Base-by-base conservation (phyloP, 257 asterid species). In the Cynanchum wilfordii region DNA sequence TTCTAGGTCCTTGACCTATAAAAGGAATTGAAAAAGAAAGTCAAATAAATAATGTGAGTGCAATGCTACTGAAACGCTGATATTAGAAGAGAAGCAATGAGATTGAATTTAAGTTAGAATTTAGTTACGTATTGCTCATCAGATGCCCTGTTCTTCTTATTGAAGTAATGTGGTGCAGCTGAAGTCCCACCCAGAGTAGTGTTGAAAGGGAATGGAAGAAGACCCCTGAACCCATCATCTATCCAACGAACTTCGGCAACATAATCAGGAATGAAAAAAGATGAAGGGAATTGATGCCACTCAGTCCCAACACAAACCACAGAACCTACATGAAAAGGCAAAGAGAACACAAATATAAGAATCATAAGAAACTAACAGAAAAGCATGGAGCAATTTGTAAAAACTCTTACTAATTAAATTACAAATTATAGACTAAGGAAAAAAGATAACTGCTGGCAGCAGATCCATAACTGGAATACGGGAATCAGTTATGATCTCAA, bases 251-350 rank as follows among this genome's bases (percentile, higher is more conserved):
- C 96, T 83, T 95, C 92, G 57, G 74, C 50, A 55, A 92, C 85
- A 68, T 92, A 92, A 44, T 87, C 89, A 40, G 99, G 98, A 78
- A 95, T 86, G 54, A 95, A 82, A 77, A 95, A 95, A 50, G 98
- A 95, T 74, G 99, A 92, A 1, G 99, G 99, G 82, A 76, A 95
- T 13, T 96, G 87, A 82, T 95, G 99, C 99, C 99, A 95, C 82
- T 95, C 99, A 54, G 96, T 89, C 74, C 99, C 98, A 79, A 95
- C 88, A 74, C 99, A 95, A 29, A 95, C 75, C 74, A 86, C 86
- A 0, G 97, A 57, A 85, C 96, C 99, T 95, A 71, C 54, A 74
- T 65, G 75, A 60, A 42, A 44, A 29, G 10, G 57, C 52, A 33
- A 17, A 47, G 47, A 27, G n/a, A 69, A 51, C 55, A 59, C 52